Evolutionary conservation across 164 flowering plant genomes (phyloP).

Genomic region (Malania oleifera): DNA sequence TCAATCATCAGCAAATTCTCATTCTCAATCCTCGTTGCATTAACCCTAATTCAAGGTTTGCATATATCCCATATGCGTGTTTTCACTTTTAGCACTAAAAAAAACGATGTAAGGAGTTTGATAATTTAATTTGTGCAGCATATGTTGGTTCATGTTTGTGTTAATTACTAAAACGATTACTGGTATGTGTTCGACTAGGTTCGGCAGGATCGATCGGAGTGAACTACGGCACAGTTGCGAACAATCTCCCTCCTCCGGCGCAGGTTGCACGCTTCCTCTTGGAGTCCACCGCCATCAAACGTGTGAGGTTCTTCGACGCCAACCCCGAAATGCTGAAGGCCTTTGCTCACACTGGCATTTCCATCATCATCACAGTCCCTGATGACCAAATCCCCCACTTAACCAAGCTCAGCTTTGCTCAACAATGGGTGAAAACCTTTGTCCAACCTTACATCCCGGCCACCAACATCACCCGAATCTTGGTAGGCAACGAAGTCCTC

Average conservation of each 20-base stretch:
- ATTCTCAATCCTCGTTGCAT: conserved; percentile 11
- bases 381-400: conserved; percentile 60
- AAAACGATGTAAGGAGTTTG: too few relatives aligned
- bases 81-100: too few relatives aligned
- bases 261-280: conserved; percentile 61
- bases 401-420: conserved; percentile 40
- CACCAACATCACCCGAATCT: conserved; percentile 57
- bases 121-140: too few relatives aligned
- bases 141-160: too few relatives aligned
- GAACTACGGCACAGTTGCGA: conserved; percentile 70
- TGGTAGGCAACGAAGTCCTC: conserved; percentile 78
- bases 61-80: not conserved
- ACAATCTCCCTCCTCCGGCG: conserved; percentile 66
- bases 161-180: not conserved
- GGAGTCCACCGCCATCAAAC: conserved; percentile 52
- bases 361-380: conserved; percentile 58
- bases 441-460: conserved; percentile 48
- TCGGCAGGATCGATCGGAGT: conserved; percentile 59
- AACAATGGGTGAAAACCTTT: conserved; percentile 49
- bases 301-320: conserved; percentile 62
- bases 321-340: conserved; percentile 47
- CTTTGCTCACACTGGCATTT: conserved; percentile 66
- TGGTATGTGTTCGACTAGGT: conserved; percentile 18
- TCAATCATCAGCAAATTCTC: not conserved
- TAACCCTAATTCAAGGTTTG: conserved; percentile 15